Base-by-base conservation (phyloP, 179 eudicot genomes). In the Patellifolia procumbens region DNA sequence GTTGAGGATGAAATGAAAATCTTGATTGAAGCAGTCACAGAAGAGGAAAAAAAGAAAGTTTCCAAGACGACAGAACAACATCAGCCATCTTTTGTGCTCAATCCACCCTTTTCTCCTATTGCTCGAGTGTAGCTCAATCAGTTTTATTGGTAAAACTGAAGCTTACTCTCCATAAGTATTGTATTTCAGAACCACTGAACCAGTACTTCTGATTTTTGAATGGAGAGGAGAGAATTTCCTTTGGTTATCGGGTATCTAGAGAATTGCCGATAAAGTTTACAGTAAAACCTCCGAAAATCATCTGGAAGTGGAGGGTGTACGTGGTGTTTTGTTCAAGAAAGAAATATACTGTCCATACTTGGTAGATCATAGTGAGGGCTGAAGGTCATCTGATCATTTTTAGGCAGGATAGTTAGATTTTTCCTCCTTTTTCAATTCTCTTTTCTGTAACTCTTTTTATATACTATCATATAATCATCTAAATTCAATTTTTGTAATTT, bases 101-200 rank as follows among this genome's bases (percentile, higher is more conserved):
- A 92, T 73, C 98, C 97, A 48, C 98, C 98, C 28, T 92, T 94
- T 80, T 94, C 98, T 71, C 98, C 98, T 20, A 92, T 94, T 69
- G 86, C 90, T 32, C 89, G 98, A 63, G 98, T 88, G 63, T 93
- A 85, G 81, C n/a, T 31, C 64, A 15, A 62, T 73, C 73, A 12
- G 31, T 22, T 58, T n/a, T 31, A 22, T 28, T 10, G 34, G 10
- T 17, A 51, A 74, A 31, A 67, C 53, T 68, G 70, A 64, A 75
- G 32, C 64, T n/a, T 15, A 31, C 74, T 6, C 51, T 60, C 31
- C 32, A 12, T 4, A 28, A 3, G 17, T 59, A 19, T 56, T 28
- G 34, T 34, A 28, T 59, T 28, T 59, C 63, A 28, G 63, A 28
- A 31, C 63, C 63, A 28, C 0, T 29, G 12, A 24, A 24, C 24